Percentiles rank a stretch among this genome's conserved stretches.
These are phyloP conservation scores for Aspergillus sp. DNA, from an alignment of 2,329 filamentous ascomycete genomes.

Conservation along the genomic window DNA sequence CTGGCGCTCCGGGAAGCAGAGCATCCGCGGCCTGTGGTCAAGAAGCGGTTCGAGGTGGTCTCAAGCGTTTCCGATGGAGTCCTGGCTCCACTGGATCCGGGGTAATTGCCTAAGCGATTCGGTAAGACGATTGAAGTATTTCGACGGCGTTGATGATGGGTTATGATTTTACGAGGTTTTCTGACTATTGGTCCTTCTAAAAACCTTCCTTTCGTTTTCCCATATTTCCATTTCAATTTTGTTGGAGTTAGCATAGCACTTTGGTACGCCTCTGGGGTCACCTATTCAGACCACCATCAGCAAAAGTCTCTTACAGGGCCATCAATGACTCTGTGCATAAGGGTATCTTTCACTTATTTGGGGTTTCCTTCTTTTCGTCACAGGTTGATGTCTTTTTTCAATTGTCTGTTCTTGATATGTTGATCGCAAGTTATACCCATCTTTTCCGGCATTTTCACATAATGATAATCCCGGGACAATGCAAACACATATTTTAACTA, in stretches of 20 bases:
- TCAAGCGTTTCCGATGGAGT: conserved; percentile 46
- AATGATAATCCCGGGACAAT: not conserved
- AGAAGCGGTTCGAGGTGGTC: conserved; percentile 46
- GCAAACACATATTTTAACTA: not conserved
- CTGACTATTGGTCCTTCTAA: not conserved
- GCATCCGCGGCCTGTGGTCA: conserved; percentile 43
- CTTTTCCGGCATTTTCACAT: not conserved
- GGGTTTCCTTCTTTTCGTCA: not conserved
- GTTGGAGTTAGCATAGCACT: conserved; percentile 2
- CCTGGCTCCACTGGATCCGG: conserved; percentile 37
- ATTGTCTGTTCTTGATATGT: not conserved
- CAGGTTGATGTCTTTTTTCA: not conserved
- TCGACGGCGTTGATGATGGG: conserved; percentile 5
- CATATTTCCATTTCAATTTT: not conserved
- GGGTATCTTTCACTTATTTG: not conserved
- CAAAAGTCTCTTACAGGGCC: conserved; percentile 8
- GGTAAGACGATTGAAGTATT: conserved; percentile 2
- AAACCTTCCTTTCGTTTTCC: not conserved
- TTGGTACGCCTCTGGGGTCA: not conserved
- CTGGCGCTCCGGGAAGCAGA: conserved; percentile 27
- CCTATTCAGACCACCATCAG: not conserved
- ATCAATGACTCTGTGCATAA: not conserved
- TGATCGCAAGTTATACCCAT: conserved; percentile 10
- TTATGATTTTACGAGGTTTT: conserved; percentile 1
- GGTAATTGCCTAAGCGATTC: conserved; percentile 31